Evolutionary conservation across 352 stramenopile genomes (phyloP), one percentile per base, ranked within the genome.

Genomic region (Globisporangium lucens): DNA sequence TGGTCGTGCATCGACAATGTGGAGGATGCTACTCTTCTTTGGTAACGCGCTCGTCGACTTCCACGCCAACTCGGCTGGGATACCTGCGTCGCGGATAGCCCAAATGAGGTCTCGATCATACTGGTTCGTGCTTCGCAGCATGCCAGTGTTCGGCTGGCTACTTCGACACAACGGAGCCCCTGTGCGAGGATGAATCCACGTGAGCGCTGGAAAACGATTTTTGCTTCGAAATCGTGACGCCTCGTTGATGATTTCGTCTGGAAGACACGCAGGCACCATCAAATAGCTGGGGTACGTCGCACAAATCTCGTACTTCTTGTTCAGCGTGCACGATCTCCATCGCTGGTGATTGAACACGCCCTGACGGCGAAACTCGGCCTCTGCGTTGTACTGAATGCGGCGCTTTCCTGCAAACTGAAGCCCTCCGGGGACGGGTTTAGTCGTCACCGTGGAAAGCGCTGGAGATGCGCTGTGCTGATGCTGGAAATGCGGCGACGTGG

Each of bases 81-180:
- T 82, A 22, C 78, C 87, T 30, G 80, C 82, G 56, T 98, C 94
- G 24, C 93, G 78, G 63, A 95, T 89, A 6, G 85, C 82, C 80
- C 88, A 93, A 13, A 98, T 88, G n/a, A 98, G 69, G 15, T 87
- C 89, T 49, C 98, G 89, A 72, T 99, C 97, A 22, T 91, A 85
- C 8, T 79, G 67, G 65, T 89, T 97, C 30, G 86, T 97, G 78
- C 96, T 98, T 17, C 96, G 94, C 43, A 98, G 73, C 9, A 99
- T 78, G 27, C 97, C 97, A 1, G 98, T 97, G 72, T 98, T 98
- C 1, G 97, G 97, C 71, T 99, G 97, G 38, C 92, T 95, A 47
- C 83, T 97, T 24, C 97, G 83, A 78, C 95, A 99, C 52, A 99
- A 80, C 36, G 88, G 89, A 1, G 93, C 93, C 51, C 95, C 94